Evolutionary conservation across 2,329 filamentous ascomycete genomes (phyloP).

Genomic region (Dactylellina parvicollis): DNA sequence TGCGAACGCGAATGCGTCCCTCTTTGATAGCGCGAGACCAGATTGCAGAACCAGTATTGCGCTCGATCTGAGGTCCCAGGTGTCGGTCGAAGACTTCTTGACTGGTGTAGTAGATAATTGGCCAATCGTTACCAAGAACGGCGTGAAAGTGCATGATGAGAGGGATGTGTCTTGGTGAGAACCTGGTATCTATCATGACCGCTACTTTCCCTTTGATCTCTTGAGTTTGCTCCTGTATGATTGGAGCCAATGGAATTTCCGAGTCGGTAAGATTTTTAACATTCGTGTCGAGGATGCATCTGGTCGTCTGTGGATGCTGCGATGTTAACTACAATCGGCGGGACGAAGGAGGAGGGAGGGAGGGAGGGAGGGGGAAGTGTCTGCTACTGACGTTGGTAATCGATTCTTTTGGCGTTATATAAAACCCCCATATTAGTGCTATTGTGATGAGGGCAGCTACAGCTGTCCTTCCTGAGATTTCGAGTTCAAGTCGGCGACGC

Average conservation of each 20-base stretch:
- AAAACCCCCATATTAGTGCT: background rate
- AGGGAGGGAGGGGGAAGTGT: no score
- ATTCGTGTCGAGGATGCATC: background rate
- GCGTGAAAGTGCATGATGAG: slow-evolving; percentile 62
- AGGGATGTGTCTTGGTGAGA: slow-evolving; percentile 60
- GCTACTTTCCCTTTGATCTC: slow-evolving; percentile 58
- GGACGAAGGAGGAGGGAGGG: background rate
- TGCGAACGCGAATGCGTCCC: slow-evolving; percentile 61
- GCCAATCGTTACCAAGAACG: slow-evolving; percentile 63
- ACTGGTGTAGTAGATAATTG: slow-evolving; percentile 63
- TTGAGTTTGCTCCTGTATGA: background rate
- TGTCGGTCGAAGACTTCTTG: slow-evolving; percentile 56
- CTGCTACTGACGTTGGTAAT: background rate
- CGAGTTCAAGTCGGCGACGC: background rate
- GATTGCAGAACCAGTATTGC: slow-evolving; percentile 53
- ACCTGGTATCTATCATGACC: slow-evolving; percentile 61
- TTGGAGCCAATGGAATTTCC: background rate
- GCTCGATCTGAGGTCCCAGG: slow-evolving; percentile 58
- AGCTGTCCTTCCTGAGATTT: background rate
- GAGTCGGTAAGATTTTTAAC: background rate
- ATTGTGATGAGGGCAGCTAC: background rate
- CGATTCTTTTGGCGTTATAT: background rate
- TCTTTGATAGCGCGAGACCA: slow-evolving; percentile 61
- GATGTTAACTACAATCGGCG: background rate
- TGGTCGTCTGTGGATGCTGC: background rate